Evolutionary conservation across 176 grass and related monocot species (phyloP), one percentile per base, ranked within the genome.

Genomic region (Oryza punctata): DNA sequence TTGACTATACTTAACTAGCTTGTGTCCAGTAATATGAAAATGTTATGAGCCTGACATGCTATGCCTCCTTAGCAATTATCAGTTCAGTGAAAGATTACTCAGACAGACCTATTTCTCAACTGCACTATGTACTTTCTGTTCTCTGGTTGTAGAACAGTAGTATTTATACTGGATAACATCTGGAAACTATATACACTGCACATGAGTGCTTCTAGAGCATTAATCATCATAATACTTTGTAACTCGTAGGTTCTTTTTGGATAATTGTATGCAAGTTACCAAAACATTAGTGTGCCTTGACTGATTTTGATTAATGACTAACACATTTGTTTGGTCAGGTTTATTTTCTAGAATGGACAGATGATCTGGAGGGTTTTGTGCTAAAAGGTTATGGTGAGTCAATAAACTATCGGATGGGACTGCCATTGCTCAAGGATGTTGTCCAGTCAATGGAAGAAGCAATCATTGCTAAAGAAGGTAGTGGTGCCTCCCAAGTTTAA

Each of bases 301-400:
- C 70, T 25, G 66, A 2, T 33, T 77, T 64, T 82, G 19, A 38
- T 52, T 63, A 65, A 78, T 47, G 28, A 15, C 10, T 82, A 49
- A 69, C 67, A 10, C 7, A 27, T 85, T 81, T 91, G 2, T 63
- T 73, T 91, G 27, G 70, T 75, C 81, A 99, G 96, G 86, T 96
- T 76, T 67, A 70, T 87, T 73, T 89, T 30, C 91, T 99, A 43
- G 96, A 99, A 32, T 96, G 96, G 96, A 93, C 93, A 71, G 96
- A 99, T 90, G 96, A 99, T 87, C 82, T 99, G 80, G 96, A 99
- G 69, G 87, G 67, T 67, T 99, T 99, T 84, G 38, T 99, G 38
- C 89, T 99, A 44, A 99, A 99, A 83, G 93, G 96, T 75, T 99
- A 99, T 78, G 96, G 96, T 45, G 84, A 95, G 66, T 93, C 96